Evolutionary conservation across 2,329 filamentous ascomycete species (phyloP).

Genomic region (Alternaria alternata): DNA sequence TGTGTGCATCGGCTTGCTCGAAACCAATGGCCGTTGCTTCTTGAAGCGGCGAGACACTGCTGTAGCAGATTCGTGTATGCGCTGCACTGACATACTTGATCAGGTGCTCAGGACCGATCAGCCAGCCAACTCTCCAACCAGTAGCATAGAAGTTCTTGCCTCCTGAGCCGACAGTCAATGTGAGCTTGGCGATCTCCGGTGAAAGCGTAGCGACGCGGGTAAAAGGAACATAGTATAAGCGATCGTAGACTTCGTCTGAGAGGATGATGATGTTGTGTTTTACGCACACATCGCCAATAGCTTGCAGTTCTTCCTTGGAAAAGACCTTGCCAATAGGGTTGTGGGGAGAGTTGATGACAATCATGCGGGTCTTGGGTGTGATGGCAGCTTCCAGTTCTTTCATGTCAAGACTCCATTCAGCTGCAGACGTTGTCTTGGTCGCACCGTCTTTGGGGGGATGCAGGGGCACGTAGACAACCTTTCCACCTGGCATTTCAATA

Average conservation of each 20-base stretch:
- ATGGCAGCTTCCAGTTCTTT: constrained; percentile 81
- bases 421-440: constrained; percentile 80
- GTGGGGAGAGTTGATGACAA: constrained; percentile 88
- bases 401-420: constrained; percentile 89
- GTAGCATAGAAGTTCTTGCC: constrained; percentile 99
- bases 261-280: constrained; percentile 95
- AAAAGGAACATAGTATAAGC: constrained; percentile 93
- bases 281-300: constrained; percentile 86
- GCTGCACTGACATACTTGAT: constrained; percentile 92
- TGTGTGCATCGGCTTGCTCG: constrained; percentile 82
- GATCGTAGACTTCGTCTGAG: constrained; percentile 78
- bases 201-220: constrained; percentile 91
- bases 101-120: constrained; percentile 87
- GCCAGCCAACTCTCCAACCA: constrained; percentile 94
- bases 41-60: constrained; percentile 89
- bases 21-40: constrained; percentile 95
- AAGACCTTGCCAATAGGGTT: constrained; percentile 98
- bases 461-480: constrained; percentile 93
- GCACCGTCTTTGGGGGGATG: constrained; percentile 85
- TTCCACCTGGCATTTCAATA: constrained; percentile 97
- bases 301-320: constrained; percentile 80
- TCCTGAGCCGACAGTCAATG: constrained; percentile 91
- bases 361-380: constrained; percentile 91
- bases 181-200: constrained; percentile 85
- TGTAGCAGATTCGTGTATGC: constrained; percentile 96